Conservation (phyloP, 164 flowering plant species). For the Tetrastigma voinierianum region DNA sequence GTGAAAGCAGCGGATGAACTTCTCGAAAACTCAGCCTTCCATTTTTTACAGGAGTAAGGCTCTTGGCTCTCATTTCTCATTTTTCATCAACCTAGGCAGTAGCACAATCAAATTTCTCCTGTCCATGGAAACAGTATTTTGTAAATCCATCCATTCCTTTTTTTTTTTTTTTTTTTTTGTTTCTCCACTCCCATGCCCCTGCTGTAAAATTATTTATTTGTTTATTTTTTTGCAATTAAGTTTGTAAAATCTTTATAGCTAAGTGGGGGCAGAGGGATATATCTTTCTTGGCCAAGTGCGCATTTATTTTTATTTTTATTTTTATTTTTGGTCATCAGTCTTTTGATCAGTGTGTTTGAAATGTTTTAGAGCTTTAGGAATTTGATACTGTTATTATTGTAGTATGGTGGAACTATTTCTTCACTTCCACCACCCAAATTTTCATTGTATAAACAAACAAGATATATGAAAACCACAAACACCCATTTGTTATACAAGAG, state of each 20-base stretch:
- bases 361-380: no score
- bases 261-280: slow-evolving; percentile 13
- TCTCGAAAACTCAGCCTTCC: slow-evolving; percentile 63
- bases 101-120: background rate
- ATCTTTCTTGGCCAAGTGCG: slow-evolving; percentile 4
- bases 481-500: background rate
- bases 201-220: slow-evolving; percentile 16
- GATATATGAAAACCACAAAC: background rate
- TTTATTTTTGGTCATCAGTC: background rate
- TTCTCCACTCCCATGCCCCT: slow-evolving; percentile 14
- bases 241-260: slow-evolving; percentile 13
- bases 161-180: background rate
- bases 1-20: slow-evolving; percentile 65
- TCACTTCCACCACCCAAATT: slow-evolving; percentile 14
- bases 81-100: slow-evolving; percentile 2
- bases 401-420: slow-evolving; percentile 15
- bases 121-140: slow-evolving; percentile 2
- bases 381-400: no score
- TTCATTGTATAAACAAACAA: slow-evolving; percentile 15
- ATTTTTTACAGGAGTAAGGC: slow-evolving; percentile 55
- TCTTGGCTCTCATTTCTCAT: slow-evolving; percentile 6
- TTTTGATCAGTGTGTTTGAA: no score
- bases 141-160: slow-evolving; percentile 12
- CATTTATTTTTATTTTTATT: slow-evolving; percentile 3
- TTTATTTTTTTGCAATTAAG: slow-evolving; percentile 17